Base-by-base conservation (phyloP, 202 grass and related monocot genomes). In the Carex sylvatica region DNA sequence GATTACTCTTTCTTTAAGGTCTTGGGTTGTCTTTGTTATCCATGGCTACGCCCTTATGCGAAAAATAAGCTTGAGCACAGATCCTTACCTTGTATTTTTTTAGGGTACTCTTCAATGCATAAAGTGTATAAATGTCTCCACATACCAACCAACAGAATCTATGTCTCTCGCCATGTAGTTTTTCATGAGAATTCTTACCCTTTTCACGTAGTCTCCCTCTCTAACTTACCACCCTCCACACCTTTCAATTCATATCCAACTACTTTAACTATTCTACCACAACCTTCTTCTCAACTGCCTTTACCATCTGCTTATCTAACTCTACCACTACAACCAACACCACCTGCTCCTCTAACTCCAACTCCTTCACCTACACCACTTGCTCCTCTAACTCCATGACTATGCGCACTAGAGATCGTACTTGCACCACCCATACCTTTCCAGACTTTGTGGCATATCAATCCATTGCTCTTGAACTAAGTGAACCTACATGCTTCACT, bases 161-260 rank as follows among this genome's bases (percentile, higher is more conserved):
- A 58, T 1, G 8, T 58, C 1, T 58, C 54, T 19, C 0, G 13
- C 16, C 15, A 58, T 58, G 54, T 58, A 0, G 4, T 58, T 6
- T 58, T 58, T 19, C 13, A 58, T 58, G 54, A 58, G 0, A 58
- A 0, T 6, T 6, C 54, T 7, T 58, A n/a, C n/a, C n/a, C n/a
- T n/a, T n/a, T n/a, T n/a, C n/a, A n/a, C n/a, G n/a, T n/a, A n/a
- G 0, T 2, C 7, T n/a, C 3, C 54, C 5, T 6, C 1, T 13
- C 0, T 0, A n/a, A n/a, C n/a, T 1, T 1, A 1, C 3, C 1
- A 4, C 5, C 54, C 19, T 0, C 5, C 1, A 3, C 1, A 0
- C 1, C 38, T 7, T 1, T 1, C 8, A 1, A 0, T 1, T 5
- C 1, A 2, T 1, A 5, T 18, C 0, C 15, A 0, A 1, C 3